Base-by-base conservation (phyloP, 2,329 filamentous ascomycete species). In the Pestalotiopsis sp. region DNA sequence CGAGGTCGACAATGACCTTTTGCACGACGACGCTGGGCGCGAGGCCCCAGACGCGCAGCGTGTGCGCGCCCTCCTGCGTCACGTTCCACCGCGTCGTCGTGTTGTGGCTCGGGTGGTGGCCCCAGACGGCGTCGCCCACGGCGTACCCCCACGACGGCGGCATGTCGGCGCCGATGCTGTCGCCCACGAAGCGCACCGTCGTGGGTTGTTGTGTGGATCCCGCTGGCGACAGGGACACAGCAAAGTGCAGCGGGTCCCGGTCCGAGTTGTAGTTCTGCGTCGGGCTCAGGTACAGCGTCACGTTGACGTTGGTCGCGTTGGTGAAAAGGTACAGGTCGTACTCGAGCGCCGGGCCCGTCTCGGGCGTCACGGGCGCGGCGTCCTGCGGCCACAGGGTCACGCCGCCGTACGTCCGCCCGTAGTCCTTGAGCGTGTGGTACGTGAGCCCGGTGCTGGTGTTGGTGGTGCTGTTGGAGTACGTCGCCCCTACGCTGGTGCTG, bases 241-340 rank as follows among this genome's bases (percentile, higher is more conserved):
- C 77, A 38, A 78, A 78, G 31, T 75, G 61, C 1, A 89, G 80
- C 0, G 86, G 85, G 11, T 80, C 80, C 6, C 77, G 72, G 52
- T 86, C 82, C 31, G 85, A 86, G 3, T 86, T 80, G 73, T 86
- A 87, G 74, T 89, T 89, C 58, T 84, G 82, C 0, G 80, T 81
- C 0, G 86, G 86, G 9, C 85, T 87, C 69, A 90, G 80, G 75
- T 83, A 84, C 2, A 89, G 80, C 0, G 85, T 83, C 65, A 83
- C 79, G 72, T 81, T 82, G 61, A 81, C 81, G 17, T 80, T 80
- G 4, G 83, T 76, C 23, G 77, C 76, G 68, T 84, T 83, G 58
- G 85, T 87, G 80, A 90, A 91, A 13, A 89, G 82, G 77, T 89
- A 91, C 68, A 92, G 74, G 66, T 86, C 82, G 75, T 91, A 92